Evolutionary conservation across 2,329 filamentous ascomycete genomes (phyloP).

Genomic region (Neofusicoccum sp.): DNA sequence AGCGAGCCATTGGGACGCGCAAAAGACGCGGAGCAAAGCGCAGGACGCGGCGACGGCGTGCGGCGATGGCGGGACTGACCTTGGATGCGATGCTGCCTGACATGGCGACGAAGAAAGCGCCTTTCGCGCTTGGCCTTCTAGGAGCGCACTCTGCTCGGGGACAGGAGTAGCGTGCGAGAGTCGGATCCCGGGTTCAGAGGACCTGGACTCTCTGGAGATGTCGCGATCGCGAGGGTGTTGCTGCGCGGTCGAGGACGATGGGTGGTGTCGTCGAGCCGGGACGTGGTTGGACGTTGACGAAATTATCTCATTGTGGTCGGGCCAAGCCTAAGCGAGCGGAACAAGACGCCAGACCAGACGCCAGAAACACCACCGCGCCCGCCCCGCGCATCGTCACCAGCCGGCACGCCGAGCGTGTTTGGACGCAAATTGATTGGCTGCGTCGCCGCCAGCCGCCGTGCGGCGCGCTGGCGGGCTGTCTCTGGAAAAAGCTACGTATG

Average conservation of each 20-base stretch:
- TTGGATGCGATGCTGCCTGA: slow-evolving; percentile 42
- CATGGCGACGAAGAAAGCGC: slow-evolving; percentile 41
- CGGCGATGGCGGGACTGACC: slow-evolving; percentile 31
- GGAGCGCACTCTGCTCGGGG: slow-evolving; percentile 39
- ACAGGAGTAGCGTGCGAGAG: slow-evolving; percentile 33
- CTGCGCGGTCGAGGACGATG: slow-evolving; percentile 3
- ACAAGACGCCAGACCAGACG: slow-evolving; percentile 8
- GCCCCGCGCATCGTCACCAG: neutral
- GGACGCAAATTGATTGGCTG: slow-evolving; percentile 1
- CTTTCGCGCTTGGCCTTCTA: slow-evolving; percentile 45
- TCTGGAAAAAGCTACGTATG: slow-evolving; percentile 15
- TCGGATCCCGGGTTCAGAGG: slow-evolving; percentile 37
- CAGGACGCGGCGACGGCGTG: neutral
- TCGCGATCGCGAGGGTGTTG: slow-evolving; percentile 10
- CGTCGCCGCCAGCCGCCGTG: slow-evolving; percentile 1
- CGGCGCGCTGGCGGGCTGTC: neutral
- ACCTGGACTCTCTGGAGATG: slow-evolving; percentile 35
- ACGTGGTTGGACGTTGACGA: slow-evolving; percentile 18
- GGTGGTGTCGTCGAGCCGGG: slow-evolving; percentile 12
- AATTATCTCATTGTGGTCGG: slow-evolving; percentile 20
- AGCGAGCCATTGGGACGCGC: neutral
- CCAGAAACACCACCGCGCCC: neutral
- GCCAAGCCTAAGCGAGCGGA: slow-evolving; percentile 19
- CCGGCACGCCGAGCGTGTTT: neutral
- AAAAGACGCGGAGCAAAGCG: slow-evolving; percentile 11